Percentiles rank a stretch among this genome's conserved stretches.
These are phyloP conservation scores for Aureobasidium sp. DNA, from an alignment of 2,329 filamentous ascomycete genomes.

Conservation along the genomic window DNA sequence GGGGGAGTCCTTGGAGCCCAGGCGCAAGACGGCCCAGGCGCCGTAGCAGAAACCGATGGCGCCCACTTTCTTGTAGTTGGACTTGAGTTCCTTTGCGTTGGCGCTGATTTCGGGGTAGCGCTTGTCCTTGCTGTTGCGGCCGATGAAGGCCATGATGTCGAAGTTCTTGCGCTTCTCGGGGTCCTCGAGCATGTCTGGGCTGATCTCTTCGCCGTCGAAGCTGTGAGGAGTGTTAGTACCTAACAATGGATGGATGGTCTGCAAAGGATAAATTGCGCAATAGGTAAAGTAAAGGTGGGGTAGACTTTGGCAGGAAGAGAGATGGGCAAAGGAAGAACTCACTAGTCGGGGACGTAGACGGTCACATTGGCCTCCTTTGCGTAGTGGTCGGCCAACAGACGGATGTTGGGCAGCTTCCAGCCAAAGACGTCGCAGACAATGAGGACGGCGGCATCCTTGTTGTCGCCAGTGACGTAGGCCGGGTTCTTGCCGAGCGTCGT, in stretches of 20 bases:
- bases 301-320: not conserved
- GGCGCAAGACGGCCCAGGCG: slow-evolving; percentile 42
- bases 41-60: slow-evolving; percentile 45
- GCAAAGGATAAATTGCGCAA: too few species aligned
- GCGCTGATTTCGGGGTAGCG: slow-evolving; percentile 31
- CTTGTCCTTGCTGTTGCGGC: slow-evolving; percentile 18
- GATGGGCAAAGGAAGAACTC: not conserved
- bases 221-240: slow-evolving; percentile 11
- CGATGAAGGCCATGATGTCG: slow-evolving; percentile 18
- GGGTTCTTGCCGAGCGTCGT: slow-evolving; percentile 18
- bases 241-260: not conserved
- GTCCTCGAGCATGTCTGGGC: slow-evolving; percentile 13
- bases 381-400: slow-evolving; percentile 40
- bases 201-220: slow-evolving; percentile 19
- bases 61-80: slow-evolving; percentile 30
- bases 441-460: slow-evolving; percentile 21
- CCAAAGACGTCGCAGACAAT: slow-evolving; percentile 30
- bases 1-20: slow-evolving; percentile 33
- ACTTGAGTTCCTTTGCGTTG: slow-evolving; percentile 29
- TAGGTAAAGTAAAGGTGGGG: not conserved
- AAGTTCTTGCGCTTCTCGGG: slow-evolving; percentile 17
- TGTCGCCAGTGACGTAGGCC: slow-evolving; percentile 22
- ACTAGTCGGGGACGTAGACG: slow-evolving; percentile 35
- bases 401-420: slow-evolving; percentile 38
- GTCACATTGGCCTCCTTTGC: slow-evolving; percentile 37